These are phyloP conservation scores for Mycena haematopus DNA, from an alignment of 768 basidiomycete species.

Conservation along the genomic window DNA sequence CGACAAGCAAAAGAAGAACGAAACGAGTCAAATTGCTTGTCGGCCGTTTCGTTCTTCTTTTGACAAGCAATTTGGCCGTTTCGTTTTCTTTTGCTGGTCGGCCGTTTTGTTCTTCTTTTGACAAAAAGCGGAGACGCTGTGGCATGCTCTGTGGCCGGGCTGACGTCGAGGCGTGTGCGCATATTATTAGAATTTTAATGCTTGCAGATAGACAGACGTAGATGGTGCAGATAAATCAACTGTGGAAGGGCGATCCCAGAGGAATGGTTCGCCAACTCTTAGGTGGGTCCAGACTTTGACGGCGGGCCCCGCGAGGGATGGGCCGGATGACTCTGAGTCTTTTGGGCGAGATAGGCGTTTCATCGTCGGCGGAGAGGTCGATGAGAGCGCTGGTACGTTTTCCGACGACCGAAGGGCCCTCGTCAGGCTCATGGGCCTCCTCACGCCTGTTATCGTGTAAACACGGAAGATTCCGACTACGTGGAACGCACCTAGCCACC, in stretches of 20 bases:
- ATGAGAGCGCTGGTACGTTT: constrained; percentile 22
- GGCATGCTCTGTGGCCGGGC: too few relatives aligned
- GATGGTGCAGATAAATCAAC: not conserved
- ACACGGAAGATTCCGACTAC: too few relatives aligned
- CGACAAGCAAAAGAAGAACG: too few relatives aligned
- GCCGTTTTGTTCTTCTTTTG: too few relatives aligned
- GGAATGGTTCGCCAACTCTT: not conserved
- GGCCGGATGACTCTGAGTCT: constrained; percentile 28
- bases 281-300: constrained; percentile 1
- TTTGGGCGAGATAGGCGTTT: constrained; percentile 19
- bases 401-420: not conserved
- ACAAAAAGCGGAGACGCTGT: too few relatives aligned
- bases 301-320: constrained; percentile 18
- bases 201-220: too few relatives aligned
- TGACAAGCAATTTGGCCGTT: too few relatives aligned
- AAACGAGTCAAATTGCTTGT: too few relatives aligned
- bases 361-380: constrained; percentile 10
- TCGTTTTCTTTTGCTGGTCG: too few relatives aligned
- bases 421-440: not conserved
- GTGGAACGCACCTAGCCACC: constrained; percentile 12
- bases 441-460: not conserved
- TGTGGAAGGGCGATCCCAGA: constrained; percentile 16
- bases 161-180: too few relatives aligned
- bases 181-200: too few relatives aligned
- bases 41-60: too few relatives aligned